These are phyloP conservation scores for Pascua sp. DNA, from an alignment of 1,284 basidiomycete genomes.

Conservation along the genomic window DNA sequence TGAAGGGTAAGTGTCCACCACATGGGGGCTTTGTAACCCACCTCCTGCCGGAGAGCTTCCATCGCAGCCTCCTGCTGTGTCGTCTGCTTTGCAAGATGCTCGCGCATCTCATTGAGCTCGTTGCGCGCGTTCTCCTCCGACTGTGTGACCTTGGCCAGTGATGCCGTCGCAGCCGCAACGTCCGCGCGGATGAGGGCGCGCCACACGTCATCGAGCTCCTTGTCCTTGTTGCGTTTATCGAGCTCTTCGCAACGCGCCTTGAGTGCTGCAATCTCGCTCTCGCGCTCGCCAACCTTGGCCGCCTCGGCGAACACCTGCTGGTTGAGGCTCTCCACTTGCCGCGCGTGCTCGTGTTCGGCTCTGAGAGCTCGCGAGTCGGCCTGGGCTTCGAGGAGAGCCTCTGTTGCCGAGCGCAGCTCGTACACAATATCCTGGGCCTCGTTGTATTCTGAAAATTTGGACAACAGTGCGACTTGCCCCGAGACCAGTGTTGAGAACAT, in stretches of 20 bases:
- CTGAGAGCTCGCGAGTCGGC: constrained; percentile 5
- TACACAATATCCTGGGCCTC: constrained; percentile 7
- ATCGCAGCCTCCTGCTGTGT: constrained; percentile 1
- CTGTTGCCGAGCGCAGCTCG: constrained; percentile 13
- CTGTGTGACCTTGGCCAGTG: constrained; percentile 3
- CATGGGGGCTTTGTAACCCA: not conserved
- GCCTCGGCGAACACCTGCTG: constrained; percentile 4
- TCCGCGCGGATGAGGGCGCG: constrained; percentile 4
- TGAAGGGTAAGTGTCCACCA: not conserved
- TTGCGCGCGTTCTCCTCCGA: constrained; percentile 9
- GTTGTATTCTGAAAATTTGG: constrained; percentile 8
- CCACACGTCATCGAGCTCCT: constrained; percentile 12
- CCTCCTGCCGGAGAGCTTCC: constrained; percentile 3
- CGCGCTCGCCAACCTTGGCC: not conserved
- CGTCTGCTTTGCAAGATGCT: constrained; percentile 6
- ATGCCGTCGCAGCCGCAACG: constrained; percentile 3
- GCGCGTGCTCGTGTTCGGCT: constrained; percentile 1
- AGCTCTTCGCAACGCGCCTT: not conserved
- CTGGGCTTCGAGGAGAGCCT: constrained; percentile 13
- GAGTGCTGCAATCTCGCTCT: constrained; percentile 3
- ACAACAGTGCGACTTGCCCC: constrained; percentile 17
- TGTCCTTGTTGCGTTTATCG: constrained; percentile 2
- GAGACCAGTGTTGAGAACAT: constrained; percentile 10
- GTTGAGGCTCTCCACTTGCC: constrained; percentile 3
- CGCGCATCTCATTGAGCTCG: constrained; percentile 9